Evolutionary conservation across 2,329 filamentous ascomycete genomes (phyloP).

Genomic region (Alternaria gansuensis): DNA sequence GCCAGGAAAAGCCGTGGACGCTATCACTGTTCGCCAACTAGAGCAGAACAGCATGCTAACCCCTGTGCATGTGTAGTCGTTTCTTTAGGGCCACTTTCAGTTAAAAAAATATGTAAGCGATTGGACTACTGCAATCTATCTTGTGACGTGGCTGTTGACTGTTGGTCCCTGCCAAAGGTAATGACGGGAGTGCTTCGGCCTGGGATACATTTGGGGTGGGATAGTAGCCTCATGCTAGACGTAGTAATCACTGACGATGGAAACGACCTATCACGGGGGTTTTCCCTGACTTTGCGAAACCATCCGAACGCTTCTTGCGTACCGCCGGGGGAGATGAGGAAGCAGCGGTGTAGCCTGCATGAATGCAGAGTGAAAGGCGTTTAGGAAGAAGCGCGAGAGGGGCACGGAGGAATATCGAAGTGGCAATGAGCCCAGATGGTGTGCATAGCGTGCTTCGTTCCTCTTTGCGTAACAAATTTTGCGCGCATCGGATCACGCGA

Average conservation of each 20-base stretch:
- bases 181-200: slow-evolving; percentile 2
- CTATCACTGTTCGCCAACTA: neutral
- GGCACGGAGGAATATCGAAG: neutral
- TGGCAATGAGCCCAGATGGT: neutral
- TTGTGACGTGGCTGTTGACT: slow-evolving; percentile 12
- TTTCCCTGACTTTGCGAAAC: neutral
- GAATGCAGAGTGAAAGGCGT: slow-evolving; percentile 3
- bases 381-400: neutral
- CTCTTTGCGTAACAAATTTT: neutral
- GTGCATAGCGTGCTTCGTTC: slow-evolving; percentile 8
- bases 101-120: neutral
- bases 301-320: neutral
- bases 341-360: slow-evolving; percentile 11
- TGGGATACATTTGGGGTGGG: neutral
- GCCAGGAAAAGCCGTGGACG: neutral
- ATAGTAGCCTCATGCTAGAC: neutral
- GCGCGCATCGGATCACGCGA: neutral
- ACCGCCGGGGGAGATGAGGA: neutral
- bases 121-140: neutral
- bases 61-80: slow-evolving; percentile 9
- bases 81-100: slow-evolving; percentile 2
- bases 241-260: neutral
- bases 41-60: neutral
- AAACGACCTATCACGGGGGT: neutral
- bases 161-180: slow-evolving; percentile 7